Evolutionary conservation across 371 early-diverging fungal species (phyloP).

Genomic region (Rhizopus arrhizus): DNA sequence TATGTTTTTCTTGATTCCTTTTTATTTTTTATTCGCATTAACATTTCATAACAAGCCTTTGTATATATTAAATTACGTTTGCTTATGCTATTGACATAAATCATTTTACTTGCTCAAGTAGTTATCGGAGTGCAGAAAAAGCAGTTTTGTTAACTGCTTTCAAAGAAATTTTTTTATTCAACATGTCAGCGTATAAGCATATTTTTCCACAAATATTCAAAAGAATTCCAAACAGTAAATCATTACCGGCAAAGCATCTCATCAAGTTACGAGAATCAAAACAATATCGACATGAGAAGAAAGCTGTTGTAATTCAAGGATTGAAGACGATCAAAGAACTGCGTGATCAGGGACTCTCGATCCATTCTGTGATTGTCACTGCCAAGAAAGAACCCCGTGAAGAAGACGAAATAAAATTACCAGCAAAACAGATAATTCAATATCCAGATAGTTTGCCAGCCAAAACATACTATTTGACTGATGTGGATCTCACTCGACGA

Average conservation of each 20-base stretch:
- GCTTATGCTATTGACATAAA: too few species aligned
- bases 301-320: conserved; percentile 43
- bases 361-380: conserved; percentile 41
- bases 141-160: background rate
- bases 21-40: too few species aligned
- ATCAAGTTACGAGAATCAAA: conserved; percentile 41
- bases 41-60: too few species aligned
- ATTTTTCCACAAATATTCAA: conserved; percentile 32
- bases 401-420: conserved; percentile 35
- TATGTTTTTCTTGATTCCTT: too few species aligned
- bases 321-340: conserved; percentile 40
- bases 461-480: conserved; percentile 34
- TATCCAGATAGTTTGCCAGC: conserved; percentile 44
- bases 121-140: background rate
- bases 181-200: conserved; percentile 4
- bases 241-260: conserved; percentile 33
- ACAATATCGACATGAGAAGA: conserved; percentile 35
- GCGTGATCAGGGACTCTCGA: conserved; percentile 26
- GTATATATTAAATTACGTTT: too few species aligned
- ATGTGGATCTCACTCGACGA: conserved; percentile 48
- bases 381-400: conserved; percentile 33
- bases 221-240: conserved; percentile 29
- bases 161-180: background rate
- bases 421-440: conserved; percentile 31
- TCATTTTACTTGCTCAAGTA: too few species aligned